Evolutionary conservation across 495 filamentous ascomycete species (phyloP).

Genomic region (Neurospora sp.): DNA sequence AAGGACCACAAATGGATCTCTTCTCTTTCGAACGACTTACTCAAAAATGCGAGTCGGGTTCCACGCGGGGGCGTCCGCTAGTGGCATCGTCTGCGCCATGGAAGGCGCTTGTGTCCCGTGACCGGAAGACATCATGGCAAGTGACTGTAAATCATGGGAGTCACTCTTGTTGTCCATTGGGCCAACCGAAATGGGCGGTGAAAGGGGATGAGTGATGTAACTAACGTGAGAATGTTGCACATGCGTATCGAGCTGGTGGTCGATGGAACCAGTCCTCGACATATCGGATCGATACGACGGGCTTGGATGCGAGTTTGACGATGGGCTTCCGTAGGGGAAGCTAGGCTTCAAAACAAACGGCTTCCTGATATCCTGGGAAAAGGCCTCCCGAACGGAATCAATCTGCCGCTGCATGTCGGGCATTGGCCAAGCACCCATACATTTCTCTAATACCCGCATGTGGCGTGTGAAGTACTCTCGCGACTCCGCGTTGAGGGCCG

Average conservation of each 20-base stretch:
- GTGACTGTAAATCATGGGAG: slow-evolving; percentile 65
- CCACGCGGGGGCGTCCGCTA: slow-evolving; percentile 68
- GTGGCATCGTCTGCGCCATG: slow-evolving; percentile 41
- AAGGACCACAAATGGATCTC: background rate
- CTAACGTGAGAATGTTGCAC: slow-evolving; percentile 57
- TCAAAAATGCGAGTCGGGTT: slow-evolving; percentile 91
- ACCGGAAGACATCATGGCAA: slow-evolving; percentile 62
- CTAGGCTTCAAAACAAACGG: slow-evolving; percentile 82
- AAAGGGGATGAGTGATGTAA: slow-evolving; percentile 68
- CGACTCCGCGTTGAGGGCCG: slow-evolving; percentile 74
- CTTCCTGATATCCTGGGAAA: slow-evolving; percentile 76
- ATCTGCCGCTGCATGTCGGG: slow-evolving; percentile 88
- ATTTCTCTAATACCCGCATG: slow-evolving; percentile 89
- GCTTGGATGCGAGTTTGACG: slow-evolving; percentile 47
- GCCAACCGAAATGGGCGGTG: slow-evolving; percentile 70
- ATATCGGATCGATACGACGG: slow-evolving; percentile 38
- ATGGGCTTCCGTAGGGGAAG: slow-evolving; percentile 83
- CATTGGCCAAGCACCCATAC: slow-evolving; percentile 77
- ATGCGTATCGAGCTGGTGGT: slow-evolving; percentile 30
- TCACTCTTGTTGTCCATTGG: slow-evolving; percentile 70
- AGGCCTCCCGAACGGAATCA: slow-evolving; percentile 80
- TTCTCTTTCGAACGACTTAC: slow-evolving; percentile 43
- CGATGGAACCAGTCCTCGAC: slow-evolving; percentile 30
- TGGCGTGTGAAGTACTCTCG: slow-evolving; percentile 88
- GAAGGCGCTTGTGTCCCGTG: slow-evolving; percentile 36